Evolutionary conservation across 306 rosid genomes (phyloP).

Genomic region (Myrica gale): DNA sequence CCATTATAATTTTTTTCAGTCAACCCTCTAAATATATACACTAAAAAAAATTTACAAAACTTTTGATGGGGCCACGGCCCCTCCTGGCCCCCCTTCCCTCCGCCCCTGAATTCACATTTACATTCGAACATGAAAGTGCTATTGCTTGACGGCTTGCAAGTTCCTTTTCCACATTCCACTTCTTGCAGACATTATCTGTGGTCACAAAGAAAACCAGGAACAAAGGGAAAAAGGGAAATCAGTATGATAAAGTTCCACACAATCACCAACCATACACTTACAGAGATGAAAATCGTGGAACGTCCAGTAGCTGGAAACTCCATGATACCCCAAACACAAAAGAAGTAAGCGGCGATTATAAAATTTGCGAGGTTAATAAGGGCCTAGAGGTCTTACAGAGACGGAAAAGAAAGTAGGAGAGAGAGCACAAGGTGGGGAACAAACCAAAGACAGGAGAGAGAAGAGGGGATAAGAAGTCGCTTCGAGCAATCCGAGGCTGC

Average conservation of each 20-base stretch:
- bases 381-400: conserved; percentile 2
- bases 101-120: too few relatives aligned
- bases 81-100: too few relatives aligned
- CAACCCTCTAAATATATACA: too few relatives aligned
- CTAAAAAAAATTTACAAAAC: too few relatives aligned
- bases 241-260: neutral
- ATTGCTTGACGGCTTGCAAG: conserved; percentile 61
- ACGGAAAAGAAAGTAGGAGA: neutral
- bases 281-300: neutral
- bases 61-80: too few relatives aligned
- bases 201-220: conserved; percentile 10
- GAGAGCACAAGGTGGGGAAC: conserved; percentile 14
- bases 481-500: conserved; percentile 39
- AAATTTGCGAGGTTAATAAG: neutral
- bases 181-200: conserved; percentile 64
- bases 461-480: conserved; percentile 50
- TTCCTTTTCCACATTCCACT: conserved; percentile 77
- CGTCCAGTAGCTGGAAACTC: conserved; percentile 11
- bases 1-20: too few relatives aligned
- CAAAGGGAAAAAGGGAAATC: neutral
- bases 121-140: conserved; percentile 60
- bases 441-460: conserved; percentile 67
- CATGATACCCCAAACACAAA: neutral
- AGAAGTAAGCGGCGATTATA: conserved; percentile 4
- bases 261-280: neutral